A percentile compares a stretch with the other conserved stretches of the same genome.
Conservation (phyloP, 192 early-diverging fungal species). For the Backusella tuberculispora region DNA sequence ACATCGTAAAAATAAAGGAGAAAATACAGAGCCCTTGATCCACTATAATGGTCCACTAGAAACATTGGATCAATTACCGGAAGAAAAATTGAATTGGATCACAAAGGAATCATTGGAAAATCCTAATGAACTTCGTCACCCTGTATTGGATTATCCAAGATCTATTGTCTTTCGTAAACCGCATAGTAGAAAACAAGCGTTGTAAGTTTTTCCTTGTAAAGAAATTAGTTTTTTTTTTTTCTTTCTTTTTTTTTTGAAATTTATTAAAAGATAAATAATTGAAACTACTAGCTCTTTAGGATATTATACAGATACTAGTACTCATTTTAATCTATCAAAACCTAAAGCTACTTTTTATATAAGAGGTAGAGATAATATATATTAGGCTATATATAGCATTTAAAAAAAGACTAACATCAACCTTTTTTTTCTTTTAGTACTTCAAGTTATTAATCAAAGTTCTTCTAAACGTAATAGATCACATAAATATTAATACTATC, state of each 20-base stretch:
- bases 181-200: background rate
- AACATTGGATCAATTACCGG: conserved; percentile 33
- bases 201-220: background rate
- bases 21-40: conserved; percentile 24
- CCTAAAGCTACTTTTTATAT: conserved; percentile 34
- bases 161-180: conserved; percentile 37
- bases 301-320: background rate
- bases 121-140: conserved; percentile 12
- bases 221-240: background rate
- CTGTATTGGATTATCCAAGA: background rate
- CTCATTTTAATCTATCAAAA: background rate
- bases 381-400: too few species aligned
- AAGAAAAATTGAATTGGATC: conserved; percentile 34
- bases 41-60: conserved; percentile 35
- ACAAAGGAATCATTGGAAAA: conserved; percentile 18
- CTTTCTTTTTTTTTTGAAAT: background rate
- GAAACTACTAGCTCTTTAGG: background rate
- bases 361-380: conserved; percentile 25
- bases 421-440: conserved; percentile 12
- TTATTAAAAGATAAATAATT: background rate
- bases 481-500: background rate
- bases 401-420: background rate
- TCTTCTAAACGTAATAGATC: conserved; percentile 18
- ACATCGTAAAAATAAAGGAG: background rate
- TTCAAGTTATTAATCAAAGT: conserved; percentile 20